A percentile compares a stretch with the other conserved stretches of the same genome.
These are phyloP conservation scores for Plectosphaerella sp. DNA, from an alignment of 2,329 filamentous ascomycete genomes.

Conservation along the genomic window DNA sequence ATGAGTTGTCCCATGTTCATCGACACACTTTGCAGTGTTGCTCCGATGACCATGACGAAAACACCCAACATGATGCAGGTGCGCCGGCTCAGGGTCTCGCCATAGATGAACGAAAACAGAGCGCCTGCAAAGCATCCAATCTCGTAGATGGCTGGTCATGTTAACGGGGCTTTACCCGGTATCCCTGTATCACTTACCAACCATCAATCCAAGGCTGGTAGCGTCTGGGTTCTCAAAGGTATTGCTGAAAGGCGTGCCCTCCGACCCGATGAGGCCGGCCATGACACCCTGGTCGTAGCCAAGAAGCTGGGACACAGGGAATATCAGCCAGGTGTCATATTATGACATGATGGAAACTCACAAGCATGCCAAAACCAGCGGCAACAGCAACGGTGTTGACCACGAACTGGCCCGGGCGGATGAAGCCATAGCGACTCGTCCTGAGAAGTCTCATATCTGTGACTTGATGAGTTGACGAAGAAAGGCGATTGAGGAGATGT, in stretches of 20 bases:
- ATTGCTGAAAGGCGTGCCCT: neutral
- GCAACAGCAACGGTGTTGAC: neutral
- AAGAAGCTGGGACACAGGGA: neutral
- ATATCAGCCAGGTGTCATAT: neutral
- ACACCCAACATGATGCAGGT: slow-evolving; percentile 1
- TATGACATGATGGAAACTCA: no score
- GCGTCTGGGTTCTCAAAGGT: neutral
- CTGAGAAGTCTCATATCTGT: neutral
- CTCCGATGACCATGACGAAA: neutral
- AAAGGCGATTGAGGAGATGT: no score
- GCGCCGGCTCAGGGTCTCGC: neutral
- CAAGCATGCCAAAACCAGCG: neutral
- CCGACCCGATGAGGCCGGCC: neutral
- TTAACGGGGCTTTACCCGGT: neutral
- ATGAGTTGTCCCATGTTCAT: slow-evolving; percentile 16
- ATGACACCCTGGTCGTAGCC: neutral
- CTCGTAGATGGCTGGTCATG: slow-evolving; percentile 1
- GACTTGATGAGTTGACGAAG: neutral
- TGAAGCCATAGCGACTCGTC: neutral
- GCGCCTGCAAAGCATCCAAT: slow-evolving; percentile 9
- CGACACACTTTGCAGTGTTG: neutral
- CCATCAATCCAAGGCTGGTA: neutral
- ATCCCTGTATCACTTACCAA: neutral
- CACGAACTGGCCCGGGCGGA: neutral
- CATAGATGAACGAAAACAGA: slow-evolving; percentile 17